Evolutionary conservation across 2,329 filamentous ascomycete genomes (phyloP), one percentile per base, ranked within the genome.

Genomic region (Penicillium sp.): DNA sequence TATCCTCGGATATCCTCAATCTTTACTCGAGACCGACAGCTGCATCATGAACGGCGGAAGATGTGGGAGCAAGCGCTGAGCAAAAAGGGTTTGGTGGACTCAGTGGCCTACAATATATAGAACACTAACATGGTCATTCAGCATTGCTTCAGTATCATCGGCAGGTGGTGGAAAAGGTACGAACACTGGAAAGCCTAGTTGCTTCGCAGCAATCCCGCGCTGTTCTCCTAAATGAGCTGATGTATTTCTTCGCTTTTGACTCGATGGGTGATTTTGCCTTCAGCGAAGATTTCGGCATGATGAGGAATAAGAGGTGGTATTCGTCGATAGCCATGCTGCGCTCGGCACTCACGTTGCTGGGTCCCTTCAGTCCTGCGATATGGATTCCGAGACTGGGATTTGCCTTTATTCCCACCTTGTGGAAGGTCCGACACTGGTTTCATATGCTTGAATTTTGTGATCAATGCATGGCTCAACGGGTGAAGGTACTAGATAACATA

Each of bases 181-280:
- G 11, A n/a, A 53, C 26, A 6, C 26, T 53, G 4, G 5, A 47
- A 16, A 26, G 30, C 1, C 43, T 33, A 7, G 26, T 40, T 38
- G 14, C 17, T 22, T 8, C 9, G 2, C 17, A 28, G 2, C 3
- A 33, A 11, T 53, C 50, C 17, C 25, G 14, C 4, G 43, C 53
- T 11, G 33, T 58, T 12, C 25, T 56, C 4, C 25, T 55, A 1
- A 58, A 58, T 16, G 56, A 58, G 2, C 26, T 58, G 7, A 58
- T 58, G 56, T 47, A 69, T 50, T 73, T 72, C 42, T 73, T 71
- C 48, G 68, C 58, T 22, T 76, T 75, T 37, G 75, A 77, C 19
- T 67, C 77, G 5, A 76, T 78, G 75, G 75, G 73, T 1, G 72
- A 77, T 45, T 61, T 78, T 36, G 75, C 71, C 5, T 77, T 77